A percentile compares a stretch with the other conserved stretches of the same genome.
Conservation (phyloP, 2,329 filamentous ascomycete genomes). For the Nemania sp. region DNA sequence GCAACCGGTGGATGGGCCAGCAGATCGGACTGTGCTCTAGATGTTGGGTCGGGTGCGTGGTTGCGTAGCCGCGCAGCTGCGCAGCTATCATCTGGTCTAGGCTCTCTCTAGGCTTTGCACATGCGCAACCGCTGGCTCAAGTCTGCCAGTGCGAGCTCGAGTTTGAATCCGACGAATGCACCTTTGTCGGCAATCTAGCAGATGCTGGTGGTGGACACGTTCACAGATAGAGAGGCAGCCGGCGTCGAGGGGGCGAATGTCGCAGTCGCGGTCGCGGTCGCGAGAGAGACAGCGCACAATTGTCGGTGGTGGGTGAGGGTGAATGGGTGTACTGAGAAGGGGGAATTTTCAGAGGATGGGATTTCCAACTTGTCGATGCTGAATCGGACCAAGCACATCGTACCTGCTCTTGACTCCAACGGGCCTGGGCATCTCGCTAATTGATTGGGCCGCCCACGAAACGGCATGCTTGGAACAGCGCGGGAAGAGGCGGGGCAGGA, state of each 20-base stretch:
- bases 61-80: constrained; percentile 23
- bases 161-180: too few relatives aligned
- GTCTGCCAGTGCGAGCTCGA: too few relatives aligned
- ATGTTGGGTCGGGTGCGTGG: constrained; percentile 16
- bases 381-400: constrained; percentile 21
- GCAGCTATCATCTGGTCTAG: constrained; percentile 4
- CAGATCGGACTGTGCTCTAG: constrained; percentile 12
- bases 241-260: background rate
- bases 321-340: constrained; percentile 8
- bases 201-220: too few relatives aligned
- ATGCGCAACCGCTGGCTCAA: constrained; percentile 7
- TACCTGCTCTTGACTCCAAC: constrained; percentile 10
- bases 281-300: constrained; percentile 7
- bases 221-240: too few relatives aligned
- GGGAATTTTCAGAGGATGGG: constrained; percentile 26
- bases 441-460: constrained; percentile 9
- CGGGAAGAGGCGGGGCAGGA: constrained; percentile 15
- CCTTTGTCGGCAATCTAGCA: background rate
- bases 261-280: too few relatives aligned
- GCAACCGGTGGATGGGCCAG: constrained; percentile 9
- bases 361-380: constrained; percentile 29
- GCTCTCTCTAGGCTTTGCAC: constrained; percentile 4
- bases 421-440: background rate
- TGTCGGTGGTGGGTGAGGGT: constrained; percentile 8
- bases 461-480: constrained; percentile 10